Conservation (phyloP, 2,329 filamentous ascomycete genomes). For the Pseudogymnoascus sp. region DNA sequence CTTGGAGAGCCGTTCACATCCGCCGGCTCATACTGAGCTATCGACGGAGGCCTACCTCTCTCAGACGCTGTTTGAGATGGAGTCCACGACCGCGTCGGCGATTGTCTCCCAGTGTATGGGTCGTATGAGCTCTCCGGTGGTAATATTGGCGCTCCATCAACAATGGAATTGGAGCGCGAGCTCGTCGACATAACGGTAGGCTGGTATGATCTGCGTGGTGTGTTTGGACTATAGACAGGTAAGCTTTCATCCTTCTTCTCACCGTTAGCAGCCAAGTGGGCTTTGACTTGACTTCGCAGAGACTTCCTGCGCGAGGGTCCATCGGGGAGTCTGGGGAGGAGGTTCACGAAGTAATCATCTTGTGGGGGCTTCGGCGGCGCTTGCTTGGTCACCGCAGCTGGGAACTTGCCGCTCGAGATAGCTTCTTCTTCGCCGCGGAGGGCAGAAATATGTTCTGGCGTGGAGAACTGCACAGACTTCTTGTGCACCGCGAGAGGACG, state of each 20-base stretch:
- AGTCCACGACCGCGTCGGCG: conserved; percentile 52
- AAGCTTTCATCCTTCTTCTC: conserved; percentile 20
- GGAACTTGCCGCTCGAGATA: conserved; percentile 24
- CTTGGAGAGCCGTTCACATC: conserved; percentile 86
- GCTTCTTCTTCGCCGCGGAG: conserved; percentile 35
- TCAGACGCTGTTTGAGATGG: conserved; percentile 49
- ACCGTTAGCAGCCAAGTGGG: conserved; percentile 24
- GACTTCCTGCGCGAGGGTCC: conserved; percentile 40
- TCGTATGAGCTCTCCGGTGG: conserved; percentile 59
- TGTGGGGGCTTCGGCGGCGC: conserved; percentile 24
- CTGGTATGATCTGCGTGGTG: conserved; percentile 40
- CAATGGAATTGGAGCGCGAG: conserved; percentile 42
- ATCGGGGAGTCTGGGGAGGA: conserved; percentile 45
- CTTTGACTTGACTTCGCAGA: conserved; percentile 16
- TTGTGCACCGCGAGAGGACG: conserved; percentile 21
- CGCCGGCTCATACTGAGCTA: conserved; percentile 71
- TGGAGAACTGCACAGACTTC: conserved; percentile 26
- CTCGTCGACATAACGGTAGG: conserved; percentile 38
- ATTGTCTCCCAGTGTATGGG: conserved; percentile 45
- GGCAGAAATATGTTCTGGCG: conserved; percentile 31
- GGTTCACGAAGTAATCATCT: conserved; percentile 28
- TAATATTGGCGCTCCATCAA: conserved; percentile 55
- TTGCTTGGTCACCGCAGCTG: conserved; percentile 31
- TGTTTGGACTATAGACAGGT: conserved; percentile 23
- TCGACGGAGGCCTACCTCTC: conserved; percentile 56